These are phyloP conservation scores for Vitis hybrid DNA, from an alignment of 177 flowering plant genomes.

Conservation along the genomic window DNA sequence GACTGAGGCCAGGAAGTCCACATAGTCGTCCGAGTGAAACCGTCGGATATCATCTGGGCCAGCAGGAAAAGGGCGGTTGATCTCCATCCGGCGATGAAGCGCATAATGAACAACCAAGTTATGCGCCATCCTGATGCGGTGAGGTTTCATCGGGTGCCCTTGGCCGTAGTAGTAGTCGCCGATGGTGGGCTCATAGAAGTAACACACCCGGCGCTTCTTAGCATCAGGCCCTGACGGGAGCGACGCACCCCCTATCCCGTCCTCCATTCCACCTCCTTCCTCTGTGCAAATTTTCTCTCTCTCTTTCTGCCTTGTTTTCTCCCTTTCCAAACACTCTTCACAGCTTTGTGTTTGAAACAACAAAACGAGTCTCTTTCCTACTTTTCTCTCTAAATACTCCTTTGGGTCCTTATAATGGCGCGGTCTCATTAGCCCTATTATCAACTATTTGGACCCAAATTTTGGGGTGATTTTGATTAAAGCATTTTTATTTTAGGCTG, in stretches of 20 bases:
- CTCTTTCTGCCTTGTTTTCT: background rate
- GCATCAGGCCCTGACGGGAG: slow-evolving; percentile 66
- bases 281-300: background rate
- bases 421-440: too few species aligned
- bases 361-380: too few species aligned
- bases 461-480: too few species aligned
- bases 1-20: slow-evolving; percentile 65
- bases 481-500: too few species aligned
- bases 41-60: slow-evolving; percentile 51
- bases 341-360: too few species aligned
- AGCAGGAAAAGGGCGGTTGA: slow-evolving; percentile 68
- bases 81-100: slow-evolving; percentile 75
- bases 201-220: slow-evolving; percentile 60
- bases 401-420: too few species aligned
- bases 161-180: slow-evolving; percentile 91
- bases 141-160: slow-evolving; percentile 94
- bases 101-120: slow-evolving; percentile 65
- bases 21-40: slow-evolving; percentile 77
- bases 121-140: slow-evolving; percentile 86
- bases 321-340: slow-evolving; percentile 4
- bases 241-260: slow-evolving; percentile 38
- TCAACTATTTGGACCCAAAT: too few species aligned
- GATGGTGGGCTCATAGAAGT: slow-evolving; percentile 83
- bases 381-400: too few species aligned
- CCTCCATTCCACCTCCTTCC: slow-evolving; percentile 20